A percentile compares a stretch with the other conserved stretches of the same genome.
Conservation (phyloP, 2,329 filamentous ascomycete species). For the Aspergillus pseudotamarii region DNA sequence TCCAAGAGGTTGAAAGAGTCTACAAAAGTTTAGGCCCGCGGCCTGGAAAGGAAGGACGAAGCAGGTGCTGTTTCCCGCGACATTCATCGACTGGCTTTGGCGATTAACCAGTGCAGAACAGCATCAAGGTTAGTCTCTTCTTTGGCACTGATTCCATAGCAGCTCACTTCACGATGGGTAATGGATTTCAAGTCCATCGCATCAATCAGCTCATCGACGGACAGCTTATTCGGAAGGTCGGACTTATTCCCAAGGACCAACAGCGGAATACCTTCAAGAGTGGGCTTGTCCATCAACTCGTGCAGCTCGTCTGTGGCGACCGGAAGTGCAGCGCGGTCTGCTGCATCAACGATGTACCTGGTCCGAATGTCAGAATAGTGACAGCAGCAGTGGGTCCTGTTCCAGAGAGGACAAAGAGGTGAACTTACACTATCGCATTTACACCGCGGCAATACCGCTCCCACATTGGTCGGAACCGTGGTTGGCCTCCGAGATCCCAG, state of each 20-base stretch:
- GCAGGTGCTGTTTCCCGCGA: conserved; percentile 1
- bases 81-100: conserved; percentile 73
- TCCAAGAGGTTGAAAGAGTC: conserved; percentile 26
- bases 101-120: conserved; percentile 94
- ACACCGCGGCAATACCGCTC: conserved; percentile 97
- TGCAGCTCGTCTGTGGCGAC: conserved; percentile 92
- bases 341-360: conserved; percentile 94
- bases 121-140: conserved; percentile 98
- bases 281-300: conserved; percentile 79
- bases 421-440: conserved; percentile 82
- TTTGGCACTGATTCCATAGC: conserved; percentile 97
- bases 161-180: conserved; percentile 90
- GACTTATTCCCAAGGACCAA: conserved; percentile 97
- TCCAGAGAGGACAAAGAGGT: background rate
- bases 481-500: conserved; percentile 97
- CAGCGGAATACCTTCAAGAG: conserved; percentile 85
- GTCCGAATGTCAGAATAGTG: conserved; percentile 15
- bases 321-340: conserved; percentile 77
- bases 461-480: conserved; percentile 98
- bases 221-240: conserved; percentile 85
- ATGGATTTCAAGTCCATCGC: conserved; percentile 87
- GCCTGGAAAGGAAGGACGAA: conserved; percentile 11
- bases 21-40: conserved; percentile 16
- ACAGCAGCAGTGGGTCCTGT: background rate
- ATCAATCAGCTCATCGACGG: conserved; percentile 94